phyloP scores from a whole-genome alignment of 2,329 filamentous ascomycete genomes.

The Zymoseptoria crescenta region DNA sequence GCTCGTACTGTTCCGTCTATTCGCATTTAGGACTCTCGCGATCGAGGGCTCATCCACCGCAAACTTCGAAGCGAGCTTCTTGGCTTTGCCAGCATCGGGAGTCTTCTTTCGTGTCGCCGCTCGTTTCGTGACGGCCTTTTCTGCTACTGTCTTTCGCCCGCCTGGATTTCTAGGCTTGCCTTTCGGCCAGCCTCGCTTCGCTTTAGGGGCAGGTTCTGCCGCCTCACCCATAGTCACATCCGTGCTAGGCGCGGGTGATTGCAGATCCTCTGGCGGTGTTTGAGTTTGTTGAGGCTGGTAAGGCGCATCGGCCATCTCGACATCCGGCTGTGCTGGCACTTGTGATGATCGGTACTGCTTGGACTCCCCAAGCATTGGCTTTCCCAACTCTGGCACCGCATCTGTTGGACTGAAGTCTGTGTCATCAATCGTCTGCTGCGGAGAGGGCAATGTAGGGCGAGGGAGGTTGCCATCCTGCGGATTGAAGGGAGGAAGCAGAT shows the following conservation, averaged over 20 bases:
- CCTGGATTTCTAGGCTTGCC: constrained; percentile 38
- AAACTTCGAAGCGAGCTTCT: constrained; percentile 9
- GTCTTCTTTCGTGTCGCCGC: constrained; percentile 29
- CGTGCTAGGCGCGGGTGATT: constrained; percentile 17
- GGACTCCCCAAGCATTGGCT: not conserved
- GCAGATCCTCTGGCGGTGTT: constrained; percentile 34
- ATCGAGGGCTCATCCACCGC: constrained; percentile 6
- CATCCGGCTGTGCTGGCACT: not conserved
- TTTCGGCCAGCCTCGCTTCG: constrained; percentile 37
- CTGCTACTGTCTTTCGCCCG: constrained; percentile 28
- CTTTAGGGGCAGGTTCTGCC: constrained; percentile 16
- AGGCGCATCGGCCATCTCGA: constrained; percentile 11
- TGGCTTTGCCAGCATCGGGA: constrained; percentile 27
- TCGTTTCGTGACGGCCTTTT: constrained; percentile 27
- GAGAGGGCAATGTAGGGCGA: constrained; percentile 17
- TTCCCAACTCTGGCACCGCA: not conserved
- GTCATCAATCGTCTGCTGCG: constrained; percentile 17
- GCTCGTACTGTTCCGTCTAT: constrained; percentile 23
- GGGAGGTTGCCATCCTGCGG: constrained; percentile 12
- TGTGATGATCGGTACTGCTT: not conserved
- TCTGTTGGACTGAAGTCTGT: constrained; percentile 7
- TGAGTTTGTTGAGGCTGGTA: constrained; percentile 34
- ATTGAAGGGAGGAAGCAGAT: constrained; percentile 24
- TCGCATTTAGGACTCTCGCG: constrained; percentile 7
- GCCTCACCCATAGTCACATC: constrained; percentile 19